Base-by-base conservation (phyloP, 2,329 filamentous ascomycete genomes). In the Fusarium annulatum region DNA sequence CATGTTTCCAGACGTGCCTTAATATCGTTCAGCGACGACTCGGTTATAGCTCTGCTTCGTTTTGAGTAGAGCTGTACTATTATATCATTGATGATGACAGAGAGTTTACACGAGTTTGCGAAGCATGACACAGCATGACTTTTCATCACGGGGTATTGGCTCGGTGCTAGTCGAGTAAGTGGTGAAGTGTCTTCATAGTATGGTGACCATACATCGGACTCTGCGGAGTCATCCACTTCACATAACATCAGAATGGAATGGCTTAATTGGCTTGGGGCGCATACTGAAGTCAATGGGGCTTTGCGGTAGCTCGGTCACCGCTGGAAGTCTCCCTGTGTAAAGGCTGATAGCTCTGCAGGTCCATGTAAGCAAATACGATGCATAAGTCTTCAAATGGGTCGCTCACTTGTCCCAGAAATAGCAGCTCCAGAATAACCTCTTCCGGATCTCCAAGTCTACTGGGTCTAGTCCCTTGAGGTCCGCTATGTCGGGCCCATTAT, bases 341-440 rank as follows among this genome's bases (percentile, higher is more conserved):
- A 63, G 53, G 1, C 60, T 63, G 12, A 63, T 63, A 1, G 52
- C 60, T 48, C 60, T 63, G 9, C 16, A 21, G 23, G 8, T 12
- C 6, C 14, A 6, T 34, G 21, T 58, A 9, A 58, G 55, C 18
- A 16, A 58, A 18, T 2, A 11, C 19, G 18, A 19, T 3, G 10
- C 18, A 1, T 15, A 5, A 11, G 11, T 8, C 45, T 38, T 16
- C 4, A 5, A 19, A 1, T 4, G 1, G 12, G 9, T 16, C 18
- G 33, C 52, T 30, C 34, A 63, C 53, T 63, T 63, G 14, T 63
- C 60, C 60, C 60, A 63, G 23, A 63, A 63, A 12, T 63, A 60
- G 23, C 60, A 63, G 9, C 60, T 63, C 60, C 60, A 63, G 11
- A 63, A 63, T 9, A 63, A 7, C n/a, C 60, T 63, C 53, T 48